Conservation (phyloP, 768 basidiomycete species). For the Russula ochroleuca region DNA sequence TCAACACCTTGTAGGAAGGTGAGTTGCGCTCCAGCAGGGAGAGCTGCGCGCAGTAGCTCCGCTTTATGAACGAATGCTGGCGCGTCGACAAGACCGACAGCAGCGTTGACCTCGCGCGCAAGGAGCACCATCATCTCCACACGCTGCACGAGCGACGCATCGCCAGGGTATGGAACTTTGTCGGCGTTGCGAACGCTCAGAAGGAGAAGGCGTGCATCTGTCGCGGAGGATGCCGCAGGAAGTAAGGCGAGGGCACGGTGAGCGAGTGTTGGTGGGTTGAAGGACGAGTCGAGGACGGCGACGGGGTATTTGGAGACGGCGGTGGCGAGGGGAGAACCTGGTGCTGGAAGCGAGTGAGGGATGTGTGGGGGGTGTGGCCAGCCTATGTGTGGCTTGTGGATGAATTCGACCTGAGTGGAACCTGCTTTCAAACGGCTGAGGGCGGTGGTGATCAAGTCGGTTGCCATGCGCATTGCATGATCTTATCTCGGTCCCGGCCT, state of each 20-base stretch:
- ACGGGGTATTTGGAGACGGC: constrained; percentile 41
- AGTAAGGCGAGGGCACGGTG: constrained; percentile 66
- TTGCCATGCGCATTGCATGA: not conserved
- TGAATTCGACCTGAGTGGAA: constrained; percentile 49
- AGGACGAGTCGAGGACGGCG: constrained; percentile 85
- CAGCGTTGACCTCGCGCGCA: constrained; percentile 51
- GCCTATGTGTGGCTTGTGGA: constrained; percentile 53
- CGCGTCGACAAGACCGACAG: constrained; percentile 79
- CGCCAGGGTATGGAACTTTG: constrained; percentile 64
- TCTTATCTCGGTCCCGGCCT: not conserved
- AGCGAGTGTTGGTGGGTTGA: constrained; percentile 86
- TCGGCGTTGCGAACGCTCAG: constrained; percentile 86
- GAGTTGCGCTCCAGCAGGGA: constrained; percentile 47
- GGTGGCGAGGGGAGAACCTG: constrained; percentile 10
- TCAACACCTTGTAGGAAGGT: constrained; percentile 79
- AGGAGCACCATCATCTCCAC: constrained; percentile 84
- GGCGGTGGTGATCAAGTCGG: constrained; percentile 11
- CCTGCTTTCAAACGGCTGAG: constrained; percentile 43
- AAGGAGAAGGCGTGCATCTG: constrained; percentile 72
- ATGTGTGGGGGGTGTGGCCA: constrained; percentile 59
- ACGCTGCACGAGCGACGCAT: constrained; percentile 73
- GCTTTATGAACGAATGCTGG: constrained; percentile 89
- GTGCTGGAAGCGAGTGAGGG: constrained; percentile 13
- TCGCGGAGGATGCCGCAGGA: constrained; percentile 32
- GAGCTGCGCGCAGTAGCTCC: constrained; percentile 47